Percentiles rank a stretch among this genome's conserved stretches.
phyloP scores from a whole-genome alignment of 2,329 filamentous ascomycete genomes.

The Ophiostoma triangulosporum region DNA sequence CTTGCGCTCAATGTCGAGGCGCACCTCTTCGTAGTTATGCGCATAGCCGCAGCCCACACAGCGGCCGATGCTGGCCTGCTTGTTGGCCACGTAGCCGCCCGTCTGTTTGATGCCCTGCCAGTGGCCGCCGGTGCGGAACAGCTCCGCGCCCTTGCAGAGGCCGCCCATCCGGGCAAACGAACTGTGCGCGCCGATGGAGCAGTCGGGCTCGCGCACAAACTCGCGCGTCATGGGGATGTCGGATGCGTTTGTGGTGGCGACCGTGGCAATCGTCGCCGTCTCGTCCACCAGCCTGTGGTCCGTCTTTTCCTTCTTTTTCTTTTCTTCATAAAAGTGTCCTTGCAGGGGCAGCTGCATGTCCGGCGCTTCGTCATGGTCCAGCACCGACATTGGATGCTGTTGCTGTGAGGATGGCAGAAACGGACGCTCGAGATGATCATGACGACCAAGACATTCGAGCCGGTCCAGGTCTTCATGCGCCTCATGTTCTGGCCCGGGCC shows the following conservation, averaged over 20 bases:
- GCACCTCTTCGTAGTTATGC: slow-evolving; percentile 20
- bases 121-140: slow-evolving; percentile 23
- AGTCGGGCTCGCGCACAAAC: slow-evolving; percentile 16
- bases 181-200: slow-evolving; percentile 23
- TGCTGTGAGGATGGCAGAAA: not conserved
- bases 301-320: not conserved
- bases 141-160: slow-evolving; percentile 26
- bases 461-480: not conserved
- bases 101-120: slow-evolving; percentile 24
- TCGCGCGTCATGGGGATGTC: slow-evolving; percentile 10
- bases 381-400: not conserved
- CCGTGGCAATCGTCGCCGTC: not conserved
- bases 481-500: not conserved
- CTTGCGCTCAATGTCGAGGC: slow-evolving; percentile 19
- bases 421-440: not conserved
- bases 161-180: slow-evolving; percentile 24
- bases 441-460: not conserved
- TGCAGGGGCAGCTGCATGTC: not conserved
- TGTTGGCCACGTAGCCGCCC: slow-evolving; percentile 17
- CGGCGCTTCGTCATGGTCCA: slow-evolving; percentile 1
- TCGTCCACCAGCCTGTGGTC: slow-evolving; percentile 10
- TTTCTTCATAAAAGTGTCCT: no score
- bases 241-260: not conserved
- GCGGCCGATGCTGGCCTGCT: slow-evolving; percentile 15
- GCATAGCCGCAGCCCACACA: slow-evolving; percentile 19